phyloP scores from a whole-genome alignment of 202 grass and related monocot genomes.

The Musa balbisiana region DNA sequence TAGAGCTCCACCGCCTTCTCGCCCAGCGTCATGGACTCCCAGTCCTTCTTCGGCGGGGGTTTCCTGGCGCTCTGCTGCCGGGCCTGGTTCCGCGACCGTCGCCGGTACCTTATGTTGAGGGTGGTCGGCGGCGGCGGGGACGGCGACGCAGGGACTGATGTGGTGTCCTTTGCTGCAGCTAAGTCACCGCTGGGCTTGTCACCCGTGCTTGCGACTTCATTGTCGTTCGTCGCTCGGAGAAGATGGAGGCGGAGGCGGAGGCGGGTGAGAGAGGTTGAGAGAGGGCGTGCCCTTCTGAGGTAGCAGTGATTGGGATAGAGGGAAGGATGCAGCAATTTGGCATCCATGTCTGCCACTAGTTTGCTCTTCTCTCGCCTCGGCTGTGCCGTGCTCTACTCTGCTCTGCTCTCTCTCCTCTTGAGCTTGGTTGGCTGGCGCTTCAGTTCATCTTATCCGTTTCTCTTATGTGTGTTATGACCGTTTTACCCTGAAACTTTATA shows the following conservation, averaged over 20 bases:
- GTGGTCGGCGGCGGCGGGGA: conserved; percentile 30
- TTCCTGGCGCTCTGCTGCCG: background rate
- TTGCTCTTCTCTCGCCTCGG: background rate
- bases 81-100: conserved; percentile 15
- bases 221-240: background rate
- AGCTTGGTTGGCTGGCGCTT: background rate
- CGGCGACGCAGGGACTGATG: conserved; percentile 11
- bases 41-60: conserved; percentile 38
- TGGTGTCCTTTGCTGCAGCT: background rate
- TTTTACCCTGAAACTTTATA: background rate
- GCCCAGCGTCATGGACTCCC: conserved; percentile 62
- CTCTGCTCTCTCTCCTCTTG: background rate
- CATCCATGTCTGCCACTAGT: conserved; percentile 24
- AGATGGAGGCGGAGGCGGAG: background rate
- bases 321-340: conserved; percentile 33
- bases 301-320: conserved; percentile 8
- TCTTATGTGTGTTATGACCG: background rate
- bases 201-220: background rate
- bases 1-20: conserved; percentile 85
- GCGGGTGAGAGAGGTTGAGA: conserved; percentile 1
- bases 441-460: background rate
- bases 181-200: background rate
- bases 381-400: background rate
- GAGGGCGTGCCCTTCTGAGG: conserved; percentile 33
- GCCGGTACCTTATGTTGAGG: conserved; percentile 43